Base-by-base conservation (phyloP, 2,329 filamentous ascomycete genomes). In the Trichoderma brevicompactum region DNA sequence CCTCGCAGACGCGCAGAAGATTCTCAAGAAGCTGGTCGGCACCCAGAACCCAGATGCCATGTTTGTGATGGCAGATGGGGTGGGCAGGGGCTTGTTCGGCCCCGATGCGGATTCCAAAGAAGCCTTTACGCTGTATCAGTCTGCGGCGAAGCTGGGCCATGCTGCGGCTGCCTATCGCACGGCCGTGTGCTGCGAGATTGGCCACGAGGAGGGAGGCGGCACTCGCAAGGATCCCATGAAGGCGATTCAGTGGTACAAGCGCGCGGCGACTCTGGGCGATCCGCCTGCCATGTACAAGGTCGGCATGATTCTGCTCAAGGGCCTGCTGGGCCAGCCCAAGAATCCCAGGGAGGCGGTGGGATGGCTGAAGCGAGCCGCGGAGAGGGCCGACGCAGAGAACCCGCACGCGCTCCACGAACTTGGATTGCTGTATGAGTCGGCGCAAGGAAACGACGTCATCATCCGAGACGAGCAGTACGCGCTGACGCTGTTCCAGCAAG, bases 271-370 rank as follows among this genome's bases (percentile, higher is more conserved):
- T 12, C 83, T 98, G 2, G 94, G 95, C 3, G 94, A 99, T 73
- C 90, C 91, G 1, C 91, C 94, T 0, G 95, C 94, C 36, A 96
- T 98, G 92, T 99, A 97, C 81, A 99, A 99, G 79, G 88, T 98
- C 78, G 95, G 95, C 66, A 96, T 97, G 89, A 96, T 99, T 70
- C 81, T 92, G 68, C 85, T 98, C 63, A 98, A 98, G 77, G 95
- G 94, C 10, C 83, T 98, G 34, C 85, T 99, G n/a, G 94, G 94
- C 4, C 94, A 98, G 75, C 85, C 84, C 28, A 87, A 83, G 73
- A 96, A 96, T 73, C 86, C 92, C 2, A 86, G 90, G 49, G 95
- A 98, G 79, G 94, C 93, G 17, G 86, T 97, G 28, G 89, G 87
- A 23, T 98, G 95, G 94, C 84, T 99, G 61, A 97, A 97, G 80